Percentiles rank a stretch among this genome's conserved stretches.
Evolutionary conservation across 441 rosid genomes (phyloP).

Genomic region (Lepidium campestre): DNA sequence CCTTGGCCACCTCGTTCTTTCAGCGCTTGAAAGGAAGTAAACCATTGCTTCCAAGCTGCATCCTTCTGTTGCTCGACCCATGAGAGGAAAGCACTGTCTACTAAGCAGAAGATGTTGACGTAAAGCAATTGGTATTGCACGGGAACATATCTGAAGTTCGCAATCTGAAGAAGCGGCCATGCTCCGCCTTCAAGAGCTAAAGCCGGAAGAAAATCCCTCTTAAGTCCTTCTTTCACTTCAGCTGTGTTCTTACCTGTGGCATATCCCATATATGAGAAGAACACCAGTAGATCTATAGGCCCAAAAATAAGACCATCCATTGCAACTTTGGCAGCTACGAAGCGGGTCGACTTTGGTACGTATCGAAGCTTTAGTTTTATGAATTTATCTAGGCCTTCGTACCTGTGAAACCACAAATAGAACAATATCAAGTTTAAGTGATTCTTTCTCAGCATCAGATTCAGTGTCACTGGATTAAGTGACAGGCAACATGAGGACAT

Average conservation of each 20-base stretch:
- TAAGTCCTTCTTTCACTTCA: conserved; percentile 80
- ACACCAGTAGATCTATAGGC: conserved; percentile 74
- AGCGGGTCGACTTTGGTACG: conserved; percentile 59
- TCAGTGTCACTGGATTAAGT: not conserved
- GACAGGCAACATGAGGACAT: conserved; percentile 6
- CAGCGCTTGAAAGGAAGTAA: conserved; percentile 45
- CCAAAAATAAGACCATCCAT: conserved; percentile 86
- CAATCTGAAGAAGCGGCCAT: conserved; percentile 90
- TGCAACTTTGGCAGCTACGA: conserved; percentile 85
- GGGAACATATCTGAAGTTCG: conserved; percentile 78
- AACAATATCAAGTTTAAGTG: not conserved
- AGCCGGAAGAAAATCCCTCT: conserved; percentile 95
- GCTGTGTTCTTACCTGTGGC: conserved; percentile 60
- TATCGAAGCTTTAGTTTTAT: conserved; percentile 63
- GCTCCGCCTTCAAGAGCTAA: conserved; percentile 80
- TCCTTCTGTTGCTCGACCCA: conserved; percentile 96
- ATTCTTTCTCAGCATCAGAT: not conserved
- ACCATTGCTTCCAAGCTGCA: conserved; percentile 94
- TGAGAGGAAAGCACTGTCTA: conserved; percentile 88
- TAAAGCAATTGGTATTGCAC: conserved; percentile 95
- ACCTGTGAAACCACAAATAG: conserved; percentile 39
- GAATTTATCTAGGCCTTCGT: conserved; percentile 75
- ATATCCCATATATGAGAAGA: conserved; percentile 93
- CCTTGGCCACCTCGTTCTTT: conserved; percentile 56
- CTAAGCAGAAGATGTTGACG: conserved; percentile 82